Percentiles rank a stretch among this genome's conserved stretches.
Conservation (phyloP, 164 flowering plant genomes). For the Brasenia schreberi region DNA sequence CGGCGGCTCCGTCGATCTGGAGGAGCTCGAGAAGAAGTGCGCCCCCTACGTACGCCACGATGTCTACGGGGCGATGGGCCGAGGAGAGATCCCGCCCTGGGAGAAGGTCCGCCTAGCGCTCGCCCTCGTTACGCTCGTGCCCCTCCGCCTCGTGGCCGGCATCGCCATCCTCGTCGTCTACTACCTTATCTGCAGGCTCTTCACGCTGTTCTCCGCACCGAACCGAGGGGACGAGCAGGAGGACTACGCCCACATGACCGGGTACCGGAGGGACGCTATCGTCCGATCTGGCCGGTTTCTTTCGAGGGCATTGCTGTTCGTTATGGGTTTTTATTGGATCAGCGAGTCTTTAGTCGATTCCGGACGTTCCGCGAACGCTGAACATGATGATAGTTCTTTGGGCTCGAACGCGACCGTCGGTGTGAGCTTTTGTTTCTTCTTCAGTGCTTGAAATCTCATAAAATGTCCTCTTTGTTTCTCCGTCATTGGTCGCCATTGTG, state of each 20-base stretch:
- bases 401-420: slow-evolving; percentile 5
- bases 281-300: slow-evolving; percentile 20
- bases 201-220: slow-evolving; percentile 43
- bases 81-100: slow-evolving; percentile 47
- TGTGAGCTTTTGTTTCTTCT: slow-evolving; percentile 4
- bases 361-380: background rate
- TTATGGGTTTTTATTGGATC: slow-evolving; percentile 26
- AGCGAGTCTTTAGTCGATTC: slow-evolving; percentile 1
- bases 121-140: slow-evolving; percentile 56
- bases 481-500: background rate
- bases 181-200: slow-evolving; percentile 25
- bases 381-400: background rate
- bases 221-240: slow-evolving; percentile 23
- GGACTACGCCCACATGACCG: slow-evolving; percentile 71
- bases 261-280: slow-evolving; percentile 26
- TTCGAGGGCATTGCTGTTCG: slow-evolving; percentile 21
- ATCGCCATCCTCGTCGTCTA: slow-evolving; percentile 22
- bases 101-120: slow-evolving; percentile 58
- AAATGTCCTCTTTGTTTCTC: background rate
- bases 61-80: slow-evolving; percentile 84
- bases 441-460: background rate
- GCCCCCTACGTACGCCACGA: slow-evolving; percentile 73
- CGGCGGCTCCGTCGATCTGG: slow-evolving; percentile 4
- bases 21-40: slow-evolving; percentile 69
- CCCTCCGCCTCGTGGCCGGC: slow-evolving; percentile 42